Conservation (phyloP, 164 flowering plant species). For the Protea cynaroides region DNA sequence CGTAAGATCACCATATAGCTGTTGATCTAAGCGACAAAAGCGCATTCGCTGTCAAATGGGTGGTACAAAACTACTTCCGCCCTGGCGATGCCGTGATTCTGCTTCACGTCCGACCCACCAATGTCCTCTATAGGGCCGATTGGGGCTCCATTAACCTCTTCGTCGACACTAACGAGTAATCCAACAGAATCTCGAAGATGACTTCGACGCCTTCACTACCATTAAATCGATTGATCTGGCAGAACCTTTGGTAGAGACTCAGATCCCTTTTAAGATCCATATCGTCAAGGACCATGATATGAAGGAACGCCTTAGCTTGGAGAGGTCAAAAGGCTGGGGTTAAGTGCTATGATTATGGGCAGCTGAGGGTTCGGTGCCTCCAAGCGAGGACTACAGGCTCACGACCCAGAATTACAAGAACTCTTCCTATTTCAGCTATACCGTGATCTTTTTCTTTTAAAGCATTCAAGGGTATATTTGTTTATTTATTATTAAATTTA, state of each 20-base stretch:
- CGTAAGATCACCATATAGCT: constrained; percentile 69
- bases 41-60: constrained; percentile 80
- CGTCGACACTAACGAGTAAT: constrained; percentile 25
- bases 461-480: no score
- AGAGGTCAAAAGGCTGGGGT: constrained; percentile 56
- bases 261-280: constrained; percentile 63
- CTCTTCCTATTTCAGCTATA: no score
- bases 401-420: no score
- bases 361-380: constrained; percentile 71
- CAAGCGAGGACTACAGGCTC: no score
- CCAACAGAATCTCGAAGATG: constrained; percentile 53
- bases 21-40: constrained; percentile 82
- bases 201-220: constrained; percentile 49
- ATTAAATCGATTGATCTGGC: constrained; percentile 57
- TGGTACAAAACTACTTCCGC: constrained; percentile 76
- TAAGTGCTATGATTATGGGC: constrained; percentile 78
- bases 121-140: constrained; percentile 69
- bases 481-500: no score
- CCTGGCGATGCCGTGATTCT: constrained; percentile 64
- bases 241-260: constrained; percentile 51
- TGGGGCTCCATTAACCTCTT: constrained; percentile 58
- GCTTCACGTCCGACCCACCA: constrained; percentile 49
- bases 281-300: constrained; percentile 84
- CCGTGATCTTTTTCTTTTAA: no score
- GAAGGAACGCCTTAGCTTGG: constrained; percentile 77